These are phyloP conservation scores for Mycena sp. DNA, from an alignment of 1,284 basidiomycete genomes.

Conservation along the genomic window DNA sequence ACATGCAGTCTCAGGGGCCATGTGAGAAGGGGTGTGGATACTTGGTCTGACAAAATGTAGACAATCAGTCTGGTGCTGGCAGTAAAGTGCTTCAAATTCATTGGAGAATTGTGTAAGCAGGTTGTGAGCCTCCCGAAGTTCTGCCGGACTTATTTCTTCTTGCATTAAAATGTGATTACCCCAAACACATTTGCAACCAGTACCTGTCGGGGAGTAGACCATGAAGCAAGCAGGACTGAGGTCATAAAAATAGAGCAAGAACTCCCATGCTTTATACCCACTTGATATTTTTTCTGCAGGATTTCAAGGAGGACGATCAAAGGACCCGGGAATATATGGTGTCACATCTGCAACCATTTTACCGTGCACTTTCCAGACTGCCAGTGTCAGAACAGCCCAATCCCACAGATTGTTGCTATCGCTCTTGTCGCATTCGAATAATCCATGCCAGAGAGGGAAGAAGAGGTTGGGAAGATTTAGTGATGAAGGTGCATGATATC, in stretches of 20 bases:
- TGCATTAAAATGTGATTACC: too few species aligned
- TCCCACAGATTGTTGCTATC: slow-evolving; percentile 41
- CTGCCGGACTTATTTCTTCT: too few species aligned
- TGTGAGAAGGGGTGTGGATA: too few species aligned
- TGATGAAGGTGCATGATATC: slow-evolving; percentile 45
- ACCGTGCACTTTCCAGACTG: slow-evolving; percentile 48
- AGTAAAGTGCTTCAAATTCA: too few species aligned
- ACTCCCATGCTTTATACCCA: slow-evolving; percentile 52
- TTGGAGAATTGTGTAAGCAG: too few species aligned
- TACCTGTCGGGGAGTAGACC: not conserved
- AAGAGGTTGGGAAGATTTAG: slow-evolving; percentile 43
- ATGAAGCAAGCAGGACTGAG: slow-evolving; percentile 46
- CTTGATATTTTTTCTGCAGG: slow-evolving; percentile 27
- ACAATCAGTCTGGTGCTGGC: too few species aligned
- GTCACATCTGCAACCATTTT: slow-evolving; percentile 37
- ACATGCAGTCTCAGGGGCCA: too few species aligned
- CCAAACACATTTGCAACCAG: too few species aligned
- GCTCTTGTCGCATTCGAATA: slow-evolving; percentile 35
- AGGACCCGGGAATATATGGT: slow-evolving; percentile 40
- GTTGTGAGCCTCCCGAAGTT: too few species aligned
- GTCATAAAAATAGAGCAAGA: slow-evolving; percentile 45
- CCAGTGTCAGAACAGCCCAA: slow-evolving; percentile 43
- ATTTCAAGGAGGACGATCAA: slow-evolving; percentile 48
- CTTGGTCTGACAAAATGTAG: too few species aligned
- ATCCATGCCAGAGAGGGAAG: slow-evolving; percentile 42